Conservation (phyloP, 179 eudicot species). For the Beta lomatogona region DNA sequence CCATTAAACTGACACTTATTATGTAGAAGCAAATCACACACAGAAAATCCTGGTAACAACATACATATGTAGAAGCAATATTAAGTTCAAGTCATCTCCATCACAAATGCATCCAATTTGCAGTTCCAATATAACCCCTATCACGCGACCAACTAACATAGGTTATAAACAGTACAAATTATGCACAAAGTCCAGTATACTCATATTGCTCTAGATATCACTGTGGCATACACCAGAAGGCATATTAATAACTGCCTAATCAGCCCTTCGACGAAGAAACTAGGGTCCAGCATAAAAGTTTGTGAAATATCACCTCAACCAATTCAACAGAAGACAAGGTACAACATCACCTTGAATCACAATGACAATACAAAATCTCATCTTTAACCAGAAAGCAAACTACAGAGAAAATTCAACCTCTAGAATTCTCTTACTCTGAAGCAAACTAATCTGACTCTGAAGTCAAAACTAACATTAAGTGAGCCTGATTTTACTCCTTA, state of each 20-base stretch:
- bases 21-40: background rate
- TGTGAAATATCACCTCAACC: background rate
- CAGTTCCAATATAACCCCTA: background rate
- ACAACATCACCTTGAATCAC: conserved; percentile 2
- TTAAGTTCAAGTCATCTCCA: background rate
- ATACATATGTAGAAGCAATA: background rate
- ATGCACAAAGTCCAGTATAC: background rate
- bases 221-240: background rate
- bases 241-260: background rate
- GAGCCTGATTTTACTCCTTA: background rate
- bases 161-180: background rate
- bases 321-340: background rate
- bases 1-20: background rate
- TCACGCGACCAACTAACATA: background rate
- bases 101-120: background rate
- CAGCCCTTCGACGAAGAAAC: background rate
- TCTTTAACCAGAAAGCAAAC: background rate
- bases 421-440: background rate
- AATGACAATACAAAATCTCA: background rate
- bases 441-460: background rate
- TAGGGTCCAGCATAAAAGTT: background rate
- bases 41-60: background rate
- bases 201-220: background rate
- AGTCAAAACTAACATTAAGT: background rate
- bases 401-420: background rate